A percentile compares a stretch with the other conserved stretches of the same genome.
Conservation (phyloP, 2,329 filamentous ascomycete genomes). For the Bimuria novae-zelandiae region DNA sequence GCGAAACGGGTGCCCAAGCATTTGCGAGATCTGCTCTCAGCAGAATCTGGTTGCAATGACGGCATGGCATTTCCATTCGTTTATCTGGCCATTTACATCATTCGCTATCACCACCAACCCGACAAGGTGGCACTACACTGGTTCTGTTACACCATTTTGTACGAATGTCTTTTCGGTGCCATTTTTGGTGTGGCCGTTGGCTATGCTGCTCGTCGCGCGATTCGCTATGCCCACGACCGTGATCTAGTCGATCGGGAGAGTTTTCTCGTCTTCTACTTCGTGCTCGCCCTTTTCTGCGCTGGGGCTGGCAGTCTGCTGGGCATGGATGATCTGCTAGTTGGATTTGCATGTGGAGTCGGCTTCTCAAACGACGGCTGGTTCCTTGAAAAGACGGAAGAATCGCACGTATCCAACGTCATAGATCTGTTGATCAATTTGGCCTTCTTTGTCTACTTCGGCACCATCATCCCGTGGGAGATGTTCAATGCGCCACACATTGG, state of each 20-base stretch:
- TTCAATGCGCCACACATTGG: constrained; percentile 78
- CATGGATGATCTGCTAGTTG: constrained; percentile 90
- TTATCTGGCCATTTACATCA: constrained; percentile 88
- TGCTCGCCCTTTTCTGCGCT: constrained; percentile 91
- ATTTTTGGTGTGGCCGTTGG: constrained; percentile 86
- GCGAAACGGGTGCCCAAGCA: constrained; percentile 97
- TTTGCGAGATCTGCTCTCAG: constrained; percentile 90
- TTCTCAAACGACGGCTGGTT: constrained; percentile 99
- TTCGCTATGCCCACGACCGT: constrained; percentile 81
- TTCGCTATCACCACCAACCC: constrained; percentile 75
- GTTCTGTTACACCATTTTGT: constrained; percentile 86
- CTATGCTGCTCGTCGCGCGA: constrained; percentile 87
- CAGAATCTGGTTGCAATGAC: constrained; percentile 98
- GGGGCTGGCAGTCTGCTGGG: constrained; percentile 90
- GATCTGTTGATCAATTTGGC: constrained; percentile 95
- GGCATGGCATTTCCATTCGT: constrained; percentile 99
- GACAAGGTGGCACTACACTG: constrained; percentile 78
- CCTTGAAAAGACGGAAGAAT: constrained; percentile 95
- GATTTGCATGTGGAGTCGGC: constrained; percentile 94
- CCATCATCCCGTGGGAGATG: constrained; percentile 94
- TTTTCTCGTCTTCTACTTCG: constrained; percentile 98
- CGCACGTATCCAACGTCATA: constrained; percentile 98
- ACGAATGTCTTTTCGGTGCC: constrained; percentile 93
- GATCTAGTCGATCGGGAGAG: constrained; percentile 94
- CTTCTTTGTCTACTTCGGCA: constrained; percentile 97